phyloP scores from a whole-genome alignment of 2,329 filamentous ascomycete genomes.

The Penicillium sclerotigenum region DNA sequence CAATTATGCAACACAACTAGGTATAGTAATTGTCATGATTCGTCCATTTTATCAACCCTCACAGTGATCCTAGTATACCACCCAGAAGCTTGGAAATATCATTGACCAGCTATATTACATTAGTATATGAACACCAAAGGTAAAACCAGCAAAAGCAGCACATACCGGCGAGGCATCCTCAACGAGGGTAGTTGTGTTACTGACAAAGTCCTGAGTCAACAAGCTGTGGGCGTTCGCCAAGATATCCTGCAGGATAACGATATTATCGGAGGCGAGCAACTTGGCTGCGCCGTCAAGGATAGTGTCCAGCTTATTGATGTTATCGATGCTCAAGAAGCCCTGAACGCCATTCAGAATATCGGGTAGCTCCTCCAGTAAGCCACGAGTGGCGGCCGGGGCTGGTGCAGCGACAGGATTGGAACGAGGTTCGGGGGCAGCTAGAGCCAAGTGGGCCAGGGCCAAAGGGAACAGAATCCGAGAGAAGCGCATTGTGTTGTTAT shows the following conservation, averaged over 20 bases:
- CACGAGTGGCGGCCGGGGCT: constrained; percentile 17
- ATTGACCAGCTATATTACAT: constrained; percentile 25
- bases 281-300: constrained; percentile 23
- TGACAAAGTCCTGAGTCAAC: constrained; percentile 28
- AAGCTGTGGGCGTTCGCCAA: constrained; percentile 26
- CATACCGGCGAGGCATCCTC: constrained; percentile 35
- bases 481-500: constrained; percentile 21
- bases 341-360: constrained; percentile 22
- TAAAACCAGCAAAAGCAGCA: background rate
- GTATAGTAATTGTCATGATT: constrained; percentile 2
- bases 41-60: constrained; percentile 1
- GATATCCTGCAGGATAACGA: constrained; percentile 26
- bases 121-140: background rate
- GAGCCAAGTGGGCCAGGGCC: constrained; percentile 18
- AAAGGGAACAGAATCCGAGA: constrained; percentile 18
- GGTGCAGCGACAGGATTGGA: constrained; percentile 25
- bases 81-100: constrained; percentile 31
- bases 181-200: constrained; percentile 31
- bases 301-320: constrained; percentile 20
- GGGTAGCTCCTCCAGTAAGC: constrained; percentile 28
- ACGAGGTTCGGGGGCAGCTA: constrained; percentile 20
- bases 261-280: constrained; percentile 23
- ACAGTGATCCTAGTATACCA: constrained; percentile 24
- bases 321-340: constrained; percentile 15
- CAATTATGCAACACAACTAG: background rate